Evolutionary conservation across 2,329 filamentous ascomycete genomes (phyloP), one percentile per base, ranked within the genome.

Genomic region (Rosellinia necatrix): DNA sequence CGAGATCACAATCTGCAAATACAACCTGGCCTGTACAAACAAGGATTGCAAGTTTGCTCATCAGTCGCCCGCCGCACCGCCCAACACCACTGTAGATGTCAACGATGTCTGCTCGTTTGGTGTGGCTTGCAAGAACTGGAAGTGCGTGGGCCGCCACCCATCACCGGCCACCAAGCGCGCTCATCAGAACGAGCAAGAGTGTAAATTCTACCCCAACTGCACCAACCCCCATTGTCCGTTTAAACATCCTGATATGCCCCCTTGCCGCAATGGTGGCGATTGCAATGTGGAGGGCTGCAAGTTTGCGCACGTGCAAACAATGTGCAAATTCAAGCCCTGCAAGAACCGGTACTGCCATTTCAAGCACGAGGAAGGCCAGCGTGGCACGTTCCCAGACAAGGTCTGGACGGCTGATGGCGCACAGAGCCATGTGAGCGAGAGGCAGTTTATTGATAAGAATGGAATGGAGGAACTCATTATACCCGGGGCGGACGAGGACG

Each of bases 311-410:
- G 77, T 89, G 64, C 86, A 88, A 72, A 90, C 87, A 43, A 83
- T 88, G 72, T 99, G 94, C 86, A 92, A 87, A 71, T 97, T 89
- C 76, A 92, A 87, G 65, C 94, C 93, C 0, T 99, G 94, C 75
- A 83, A 91, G 61, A 97, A 97, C 76, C 84, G 88, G n/a, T 83
- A 79, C 65, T 99, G 94, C 72, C 81, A 87, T 4, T 97, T 91
- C 77, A 92, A 92, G 74, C 94, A 99, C 73, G 89, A 87, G 35
- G 91, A 96, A 51, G 94, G 93, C 10, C 94, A 99, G 77, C 86
- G 90, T 65, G 91, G 90, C 47, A 85, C 83, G 12, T 93, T 92
- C 74, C 84, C 87, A 59, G 91, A 96, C 72, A 97, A 96, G 76
- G 91, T 96, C 24, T 97, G 93, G 93, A 92, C 87, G 15, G 83